Conservation (phyloP, 2,329 filamentous ascomycete species). For the Aaosphaeria pasadenensis region DNA sequence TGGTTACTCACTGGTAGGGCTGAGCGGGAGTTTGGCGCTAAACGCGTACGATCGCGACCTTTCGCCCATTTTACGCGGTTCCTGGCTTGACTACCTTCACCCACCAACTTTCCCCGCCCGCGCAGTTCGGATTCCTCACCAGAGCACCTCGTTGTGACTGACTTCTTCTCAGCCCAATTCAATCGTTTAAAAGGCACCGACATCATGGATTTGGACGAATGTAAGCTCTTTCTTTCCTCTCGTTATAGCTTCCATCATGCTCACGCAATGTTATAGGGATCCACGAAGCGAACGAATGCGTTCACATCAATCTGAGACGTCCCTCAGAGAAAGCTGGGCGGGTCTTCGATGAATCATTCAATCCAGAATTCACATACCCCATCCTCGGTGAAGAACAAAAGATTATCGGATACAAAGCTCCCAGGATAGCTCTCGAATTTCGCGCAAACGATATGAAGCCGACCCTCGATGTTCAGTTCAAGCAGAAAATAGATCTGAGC, state of each 20-base stretch:
- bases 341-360: conserved; percentile 64
- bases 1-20: neutral
- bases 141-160: too few relatives aligned
- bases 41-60: neutral
- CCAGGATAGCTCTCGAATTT: conserved; percentile 72
- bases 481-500: conserved; percentile 70
- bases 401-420: conserved; percentile 84
- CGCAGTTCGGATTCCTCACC: too few relatives aligned
- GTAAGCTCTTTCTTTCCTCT: conserved; percentile 15
- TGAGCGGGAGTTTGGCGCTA: neutral
- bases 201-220: conserved; percentile 24
- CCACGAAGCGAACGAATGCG: conserved; percentile 34
- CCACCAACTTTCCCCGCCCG: too few relatives aligned
- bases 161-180: too few relatives aligned
- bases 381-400: conserved; percentile 92
- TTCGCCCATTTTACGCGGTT: neutral
- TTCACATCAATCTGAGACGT: conserved; percentile 37
- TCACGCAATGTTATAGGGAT: conserved; percentile 24
- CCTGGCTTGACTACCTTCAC: too few relatives aligned
- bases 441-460: conserved; percentile 75
- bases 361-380: conserved; percentile 84
- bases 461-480: conserved; percentile 67
- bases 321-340: conserved; percentile 16
- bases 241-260: conserved; percentile 2
- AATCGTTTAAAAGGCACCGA: neutral